A percentile compares a stretch with the other conserved stretches of the same genome.
Conservation (phyloP, 2,329 filamentous ascomycete genomes). For the Xylariaceae sp. region DNA sequence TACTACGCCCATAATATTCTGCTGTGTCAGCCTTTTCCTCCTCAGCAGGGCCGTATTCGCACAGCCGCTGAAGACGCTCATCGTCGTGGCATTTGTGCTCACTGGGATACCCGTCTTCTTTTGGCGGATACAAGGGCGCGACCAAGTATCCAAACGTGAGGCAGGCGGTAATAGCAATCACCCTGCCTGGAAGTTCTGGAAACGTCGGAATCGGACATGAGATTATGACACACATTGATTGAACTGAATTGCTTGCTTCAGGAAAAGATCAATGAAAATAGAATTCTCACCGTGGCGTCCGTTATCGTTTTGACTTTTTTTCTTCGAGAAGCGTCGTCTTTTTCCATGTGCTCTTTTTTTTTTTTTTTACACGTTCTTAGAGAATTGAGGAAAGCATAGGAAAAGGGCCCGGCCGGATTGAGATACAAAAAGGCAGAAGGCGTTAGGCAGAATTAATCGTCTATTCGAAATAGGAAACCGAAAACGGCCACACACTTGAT, state of each 20-base stretch:
- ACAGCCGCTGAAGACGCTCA: slow-evolving; percentile 81
- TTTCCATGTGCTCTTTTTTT: not conserved
- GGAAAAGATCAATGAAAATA: not conserved
- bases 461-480: too few species aligned
- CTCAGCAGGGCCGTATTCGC: slow-evolving; percentile 84
- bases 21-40: slow-evolving; percentile 91
- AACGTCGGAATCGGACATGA: slow-evolving; percentile 32
- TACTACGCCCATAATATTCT: slow-evolving; percentile 93
- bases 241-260: not conserved
- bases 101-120: slow-evolving; percentile 84
- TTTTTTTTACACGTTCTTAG: not conserved
- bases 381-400: not conserved
- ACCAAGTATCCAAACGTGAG: slow-evolving; percentile 44
- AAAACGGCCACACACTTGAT: too few species aligned
- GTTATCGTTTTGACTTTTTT: not conserved
- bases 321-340: slow-evolving; percentile 4
- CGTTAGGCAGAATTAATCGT: too few species aligned
- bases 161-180: slow-evolving; percentile 28
- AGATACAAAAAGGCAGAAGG: not conserved
- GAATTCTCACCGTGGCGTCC: slow-evolving; percentile 4
- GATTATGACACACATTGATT: slow-evolving; percentile 12
- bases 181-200: slow-evolving; percentile 59
- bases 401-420: not conserved
- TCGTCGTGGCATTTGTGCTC: slow-evolving; percentile 79
- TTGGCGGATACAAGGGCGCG: slow-evolving; percentile 69